Evolutionary conservation across 371 early-diverging fungal genomes (phyloP).

Genomic region (Mortierella sp.): DNA sequence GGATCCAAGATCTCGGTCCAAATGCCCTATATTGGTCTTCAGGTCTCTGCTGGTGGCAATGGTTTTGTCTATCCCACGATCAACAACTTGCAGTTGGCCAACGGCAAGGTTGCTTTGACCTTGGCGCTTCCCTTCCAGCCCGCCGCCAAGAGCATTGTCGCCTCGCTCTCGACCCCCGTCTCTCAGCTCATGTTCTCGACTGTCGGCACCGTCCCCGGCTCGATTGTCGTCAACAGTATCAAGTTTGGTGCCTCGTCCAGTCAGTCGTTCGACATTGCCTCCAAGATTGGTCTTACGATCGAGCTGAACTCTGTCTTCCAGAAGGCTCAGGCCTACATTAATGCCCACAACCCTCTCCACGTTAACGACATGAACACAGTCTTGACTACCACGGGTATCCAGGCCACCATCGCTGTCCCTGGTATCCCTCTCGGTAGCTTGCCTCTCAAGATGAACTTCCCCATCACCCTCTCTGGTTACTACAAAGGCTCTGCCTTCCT

Average conservation of each 20-base stretch:
- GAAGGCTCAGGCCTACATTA: constrained; percentile 46
- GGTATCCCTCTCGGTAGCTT: constrained; percentile 36
- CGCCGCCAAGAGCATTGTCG: constrained; percentile 39
- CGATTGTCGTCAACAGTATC: constrained; percentile 52
- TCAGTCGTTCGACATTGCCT: constrained; percentile 53
- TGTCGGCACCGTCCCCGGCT: constrained; percentile 50
- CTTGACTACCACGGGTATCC: constrained; percentile 52
- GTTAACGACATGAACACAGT: constrained; percentile 47
- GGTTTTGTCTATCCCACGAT: constrained; percentile 41
- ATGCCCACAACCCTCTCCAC: constrained; percentile 48
- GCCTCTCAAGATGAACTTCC: constrained; percentile 57
- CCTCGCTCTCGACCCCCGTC: constrained; percentile 50
- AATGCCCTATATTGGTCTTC: constrained; percentile 54
- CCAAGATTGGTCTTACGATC: constrained; percentile 43
- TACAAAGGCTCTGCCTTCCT: constrained; percentile 36
- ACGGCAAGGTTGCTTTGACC: constrained; percentile 52
- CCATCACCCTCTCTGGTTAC: constrained; percentile 43
- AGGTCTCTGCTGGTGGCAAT: constrained; percentile 36
- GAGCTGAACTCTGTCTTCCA: constrained; percentile 53
- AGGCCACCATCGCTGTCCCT: constrained; percentile 37
- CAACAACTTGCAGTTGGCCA: constrained; percentile 55
- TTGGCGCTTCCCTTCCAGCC: constrained; percentile 51
- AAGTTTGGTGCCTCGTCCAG: constrained; percentile 51
- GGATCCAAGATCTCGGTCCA: constrained; percentile 57
- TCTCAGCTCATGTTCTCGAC: constrained; percentile 48